Evolutionary conservation across 1,139 yeast species (phyloP), one percentile per base, ranked within the genome.

Genomic region (Geotrichum bryndzae): DNA sequence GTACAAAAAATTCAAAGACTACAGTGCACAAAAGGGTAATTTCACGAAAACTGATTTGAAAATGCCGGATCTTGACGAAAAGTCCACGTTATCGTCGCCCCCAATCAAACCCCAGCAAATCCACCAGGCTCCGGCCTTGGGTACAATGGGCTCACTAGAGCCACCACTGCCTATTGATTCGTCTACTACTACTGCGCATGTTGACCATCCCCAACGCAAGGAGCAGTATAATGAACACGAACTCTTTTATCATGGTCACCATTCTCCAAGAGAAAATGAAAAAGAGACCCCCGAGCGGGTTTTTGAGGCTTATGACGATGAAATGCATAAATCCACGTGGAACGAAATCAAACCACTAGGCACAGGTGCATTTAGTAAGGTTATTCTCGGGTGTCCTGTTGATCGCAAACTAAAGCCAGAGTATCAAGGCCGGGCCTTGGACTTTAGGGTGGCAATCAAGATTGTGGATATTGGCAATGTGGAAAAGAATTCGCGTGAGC

Each of bases 301-400:
- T 3, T 70, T 66, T 58, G 73, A 72, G 56, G 74, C 73, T 2
- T 71, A 67, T 57, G 73, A 70, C 57, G 55, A 60, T 8, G 61
- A 67, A 22, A 64, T 65, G 67, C 54, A 64, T 41, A 66, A 68
- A 45, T 66, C 73, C 8, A 66, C 75, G 52, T 75, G 75, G 77
- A 69, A 72, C 29, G 73, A 75, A 45, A 64, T 75, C 29, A 65
- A 70, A 31, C 67, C 67, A 6, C 68, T 77, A 4, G 80, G 80
- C 1, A 68, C 73, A 22, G 80, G 80, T 4, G 76, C 79, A 15
- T 77, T 77, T 65, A 70, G 76, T 38, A 68, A 72, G 35, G 80
- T 77, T 18, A 70, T 77, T 7, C 68, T 77, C 51, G 80, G 77
- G 6, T 58, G 68, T 35, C 73, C 76, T 1, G 67, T 71, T 13